Evolutionary conservation across 768 basidiomycete species (phyloP), one percentile per base, ranked within the genome.

Genomic region (Tephrocybe rancida): DNA sequence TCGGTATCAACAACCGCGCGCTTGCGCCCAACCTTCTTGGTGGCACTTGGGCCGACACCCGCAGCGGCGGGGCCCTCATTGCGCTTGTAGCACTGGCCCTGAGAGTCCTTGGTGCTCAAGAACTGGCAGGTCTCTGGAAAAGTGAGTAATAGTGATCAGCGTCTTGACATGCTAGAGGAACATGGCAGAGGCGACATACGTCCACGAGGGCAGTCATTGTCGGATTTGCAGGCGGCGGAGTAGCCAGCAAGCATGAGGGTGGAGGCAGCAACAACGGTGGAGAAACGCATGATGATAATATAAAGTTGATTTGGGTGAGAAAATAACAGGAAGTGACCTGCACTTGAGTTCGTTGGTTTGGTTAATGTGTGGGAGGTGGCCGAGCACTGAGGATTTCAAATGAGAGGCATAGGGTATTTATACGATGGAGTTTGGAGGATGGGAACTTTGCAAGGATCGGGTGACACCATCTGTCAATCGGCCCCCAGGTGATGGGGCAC

Each of bases 271-370:
- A 21, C 24, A 18, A 46, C 16, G 26, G 44, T 46, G 44, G 29
- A 46, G 44, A 46, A 46, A 46, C 44, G 44, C 44, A 46, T 46
- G 22, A 5, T 46, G 9, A 19, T 42, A 11, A 21, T 2, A 24
- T 32, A 19, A 41, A 41, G n/a, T 41, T 41, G 39, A 13, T 41
- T 41, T n/a, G n/a, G 44, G 3, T 27, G 44, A 32, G 21, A 46
- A 29, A 30, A 18, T n/a, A 30, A 21, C 30, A 6, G 44, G 14
- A 29, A 46, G 44, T 46, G 44, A 46, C 44, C 44, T 27, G 44
- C 44, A 46, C 44, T 46, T 32, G 44, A 46, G 26, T 46, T 44
- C 4, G 43, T 44, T 26, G 43, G 19, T 46, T 46, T 30, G 25
- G 26, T 46, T 26, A 16, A 21, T 29, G 29, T 41, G 39, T 41